phyloP scores from a whole-genome alignment of 345 rosid species.

The Syzygium grande region DNA sequence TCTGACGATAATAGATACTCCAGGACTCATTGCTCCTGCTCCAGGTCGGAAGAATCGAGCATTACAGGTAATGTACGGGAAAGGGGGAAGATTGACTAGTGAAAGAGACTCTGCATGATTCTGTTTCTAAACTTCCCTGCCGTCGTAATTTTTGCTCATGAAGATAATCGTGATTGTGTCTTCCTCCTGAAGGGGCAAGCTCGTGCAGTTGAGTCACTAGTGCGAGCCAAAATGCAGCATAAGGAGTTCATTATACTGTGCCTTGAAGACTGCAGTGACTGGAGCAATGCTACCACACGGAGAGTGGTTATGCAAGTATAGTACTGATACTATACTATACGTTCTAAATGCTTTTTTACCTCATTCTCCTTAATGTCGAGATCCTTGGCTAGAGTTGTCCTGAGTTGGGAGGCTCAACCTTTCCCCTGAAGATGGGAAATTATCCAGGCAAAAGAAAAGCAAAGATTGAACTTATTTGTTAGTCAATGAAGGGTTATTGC shows the following conservation, averaged over 20 bases:
- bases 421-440: not conserved
- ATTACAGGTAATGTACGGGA: slow-evolving; percentile 42
- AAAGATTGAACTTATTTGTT: not conserved
- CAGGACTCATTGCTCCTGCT: slow-evolving; percentile 89
- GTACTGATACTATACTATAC: not conserved
- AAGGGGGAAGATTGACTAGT: not conserved
- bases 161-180: slow-evolving; percentile 1
- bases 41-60: slow-evolving; percentile 72
- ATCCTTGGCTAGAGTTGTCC: not conserved
- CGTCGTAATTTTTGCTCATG: not conserved
- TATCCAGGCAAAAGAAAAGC: not conserved
- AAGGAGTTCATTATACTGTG: slow-evolving; percentile 85
- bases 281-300: slow-evolving; percentile 93
- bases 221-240: slow-evolving; percentile 92
- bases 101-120: not conserved
- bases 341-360: not conserved
- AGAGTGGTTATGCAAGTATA: slow-evolving; percentile 92
- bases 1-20: slow-evolving; percentile 89
- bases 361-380: not conserved
- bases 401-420: not conserved
- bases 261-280: slow-evolving; percentile 95
- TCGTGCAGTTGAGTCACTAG: slow-evolving; percentile 83
- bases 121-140: not conserved
- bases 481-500: not conserved
- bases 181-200: slow-evolving; percentile 59